Conservation (phyloP, 306 rosid species). For the Fagus sylvatica region DNA sequence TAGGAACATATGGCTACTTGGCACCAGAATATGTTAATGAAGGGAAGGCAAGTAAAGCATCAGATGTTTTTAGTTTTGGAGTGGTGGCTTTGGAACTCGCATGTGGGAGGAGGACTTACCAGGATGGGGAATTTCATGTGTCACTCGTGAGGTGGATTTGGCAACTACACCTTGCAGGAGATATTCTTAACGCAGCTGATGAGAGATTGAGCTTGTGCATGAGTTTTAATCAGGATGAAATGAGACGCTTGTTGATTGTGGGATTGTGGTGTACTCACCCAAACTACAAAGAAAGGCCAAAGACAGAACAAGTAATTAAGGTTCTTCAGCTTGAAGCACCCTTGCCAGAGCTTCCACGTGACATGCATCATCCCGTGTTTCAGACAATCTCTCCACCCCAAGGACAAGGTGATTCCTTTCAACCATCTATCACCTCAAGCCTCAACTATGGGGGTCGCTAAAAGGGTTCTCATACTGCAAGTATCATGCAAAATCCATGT, state of each 20-base stretch:
- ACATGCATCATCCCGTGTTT: constrained; percentile 32
- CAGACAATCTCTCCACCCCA: neutral
- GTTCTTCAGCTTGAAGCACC: constrained; percentile 36
- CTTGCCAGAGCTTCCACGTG: constrained; percentile 34
- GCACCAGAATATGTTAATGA: constrained; percentile 46
- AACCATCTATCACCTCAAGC: constrained; percentile 22
- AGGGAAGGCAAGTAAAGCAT: constrained; percentile 49
- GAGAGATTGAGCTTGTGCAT: constrained; percentile 9
- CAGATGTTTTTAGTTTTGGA: constrained; percentile 62
- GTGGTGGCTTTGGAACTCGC: constrained; percentile 66
- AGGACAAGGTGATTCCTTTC: neutral
- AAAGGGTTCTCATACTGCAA: neutral
- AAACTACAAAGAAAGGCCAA: constrained; percentile 39
- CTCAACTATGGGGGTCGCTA: constrained; percentile 28
- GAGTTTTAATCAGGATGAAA: constrained; percentile 26
- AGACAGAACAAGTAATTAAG: constrained; percentile 43
- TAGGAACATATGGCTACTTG: constrained; percentile 49
- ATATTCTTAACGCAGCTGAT: constrained; percentile 38
- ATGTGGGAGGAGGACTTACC: constrained; percentile 49
- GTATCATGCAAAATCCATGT: neutral
- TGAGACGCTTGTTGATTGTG: constrained; percentile 35
- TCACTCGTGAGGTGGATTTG: constrained; percentile 36
- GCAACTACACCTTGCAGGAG: constrained; percentile 39
- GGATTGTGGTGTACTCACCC: constrained; percentile 51
- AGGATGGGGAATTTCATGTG: constrained; percentile 39